Conservation (phyloP, 1,284 basidiomycete species). For the Taiwanofungus camphoratus region DNA sequence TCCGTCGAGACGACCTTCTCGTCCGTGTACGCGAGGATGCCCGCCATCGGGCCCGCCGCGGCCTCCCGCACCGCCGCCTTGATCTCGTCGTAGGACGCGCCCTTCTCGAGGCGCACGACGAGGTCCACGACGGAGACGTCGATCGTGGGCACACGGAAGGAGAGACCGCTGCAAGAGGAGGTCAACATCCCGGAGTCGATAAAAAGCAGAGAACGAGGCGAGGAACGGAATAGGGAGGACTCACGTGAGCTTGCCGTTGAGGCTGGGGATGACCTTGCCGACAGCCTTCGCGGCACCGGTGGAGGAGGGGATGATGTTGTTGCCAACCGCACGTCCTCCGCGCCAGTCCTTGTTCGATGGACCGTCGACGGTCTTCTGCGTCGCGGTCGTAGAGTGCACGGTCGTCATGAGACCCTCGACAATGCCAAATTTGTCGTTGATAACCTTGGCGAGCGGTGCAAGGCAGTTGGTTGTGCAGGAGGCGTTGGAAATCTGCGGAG, state of each 20-base stretch:
- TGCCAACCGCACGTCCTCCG: constrained; percentile 93
- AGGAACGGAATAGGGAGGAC: constrained; percentile 20
- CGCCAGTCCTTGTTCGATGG: constrained; percentile 95
- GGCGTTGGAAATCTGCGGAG: constrained; percentile 85
- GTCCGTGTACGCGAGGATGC: constrained; percentile 93
- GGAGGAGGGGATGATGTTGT: constrained; percentile 99
- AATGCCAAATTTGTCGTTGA: constrained; percentile 96
- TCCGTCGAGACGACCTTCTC: constrained; percentile 94
- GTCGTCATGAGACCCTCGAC: constrained; percentile 98
- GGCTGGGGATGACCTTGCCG: constrained; percentile 95
- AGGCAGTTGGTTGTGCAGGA: constrained; percentile 99
- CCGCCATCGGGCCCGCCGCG: constrained; percentile 67
- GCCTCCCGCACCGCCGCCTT: constrained; percentile 86
- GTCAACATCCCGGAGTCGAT: too few species aligned
- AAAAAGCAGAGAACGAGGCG: constrained; percentile 3
- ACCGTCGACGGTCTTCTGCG: constrained; percentile 99
- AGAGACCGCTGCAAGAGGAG: constrained; percentile 63
- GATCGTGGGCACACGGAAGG: constrained; percentile 97
- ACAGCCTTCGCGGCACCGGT: constrained; percentile 99
- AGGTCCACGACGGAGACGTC: constrained; percentile 99
- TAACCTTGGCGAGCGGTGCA: constrained; percentile 96
- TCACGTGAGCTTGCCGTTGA: constrained; percentile 96
- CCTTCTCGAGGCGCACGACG: constrained; percentile 89
- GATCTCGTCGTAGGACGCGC: constrained; percentile 86
- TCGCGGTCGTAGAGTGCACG: constrained; percentile 94